phyloP scores from a whole-genome alignment of 441 rosid genomes.

The Adansonia grandidieri region DNA sequence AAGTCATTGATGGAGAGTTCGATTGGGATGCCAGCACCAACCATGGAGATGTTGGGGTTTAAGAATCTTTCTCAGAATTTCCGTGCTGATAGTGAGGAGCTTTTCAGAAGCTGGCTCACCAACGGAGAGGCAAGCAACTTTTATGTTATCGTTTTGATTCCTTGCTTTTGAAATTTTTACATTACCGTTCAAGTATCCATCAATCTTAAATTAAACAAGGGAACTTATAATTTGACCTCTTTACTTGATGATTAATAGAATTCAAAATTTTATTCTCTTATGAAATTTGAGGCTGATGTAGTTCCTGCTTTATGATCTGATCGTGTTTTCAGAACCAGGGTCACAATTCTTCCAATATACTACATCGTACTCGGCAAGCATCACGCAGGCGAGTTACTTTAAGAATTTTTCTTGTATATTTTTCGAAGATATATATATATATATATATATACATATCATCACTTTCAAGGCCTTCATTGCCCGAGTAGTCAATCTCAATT shows the following conservation, averaged over 20 bases:
- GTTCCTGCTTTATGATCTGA: conserved; percentile 3
- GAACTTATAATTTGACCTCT: background rate
- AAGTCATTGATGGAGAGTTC: conserved; percentile 70
- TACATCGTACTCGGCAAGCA: conserved; percentile 64
- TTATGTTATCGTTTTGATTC: background rate
- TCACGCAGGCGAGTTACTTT: conserved; percentile 50
- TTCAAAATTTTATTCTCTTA: background rate
- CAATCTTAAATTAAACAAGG: background rate
- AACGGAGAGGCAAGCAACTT: conserved; percentile 69
- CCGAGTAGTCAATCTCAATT: background rate
- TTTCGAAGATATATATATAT: too few relatives aligned
- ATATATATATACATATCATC: background rate
- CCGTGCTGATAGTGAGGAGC: conserved; percentile 73
- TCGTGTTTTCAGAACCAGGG: conserved; percentile 50
- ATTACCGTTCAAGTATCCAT: background rate
- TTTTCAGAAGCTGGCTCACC: conserved; percentile 76
- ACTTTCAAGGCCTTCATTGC: background rate
- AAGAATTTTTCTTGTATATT: background rate
- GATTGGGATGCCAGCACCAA: conserved; percentile 52
- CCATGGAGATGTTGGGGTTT: conserved; percentile 68
- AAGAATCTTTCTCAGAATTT: conserved; percentile 55
- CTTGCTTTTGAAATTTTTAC: background rate
- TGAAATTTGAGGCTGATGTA: background rate
- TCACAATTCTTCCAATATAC: conserved; percentile 47
- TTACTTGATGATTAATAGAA: background rate